Evolutionary conservation across 2,329 filamentous ascomycete species (phyloP).

Genomic region (Colletotrichum tofieldiae): DNA sequence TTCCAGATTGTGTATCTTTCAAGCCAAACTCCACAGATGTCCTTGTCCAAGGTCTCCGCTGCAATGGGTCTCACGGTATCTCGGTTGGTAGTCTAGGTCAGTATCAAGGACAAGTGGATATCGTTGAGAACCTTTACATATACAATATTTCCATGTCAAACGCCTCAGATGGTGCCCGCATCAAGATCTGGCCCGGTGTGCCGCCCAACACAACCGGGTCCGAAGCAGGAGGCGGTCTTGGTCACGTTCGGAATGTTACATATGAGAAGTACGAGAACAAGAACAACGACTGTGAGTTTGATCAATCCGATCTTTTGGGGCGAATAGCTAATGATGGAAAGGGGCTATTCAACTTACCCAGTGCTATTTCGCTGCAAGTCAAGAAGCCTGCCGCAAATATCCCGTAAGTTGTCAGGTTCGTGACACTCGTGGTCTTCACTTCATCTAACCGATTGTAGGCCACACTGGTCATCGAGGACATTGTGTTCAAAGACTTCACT

Average conservation of each 20-base stretch:
- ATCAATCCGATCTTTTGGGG: no score
- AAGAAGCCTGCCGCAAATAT: slow-evolving; percentile 1
- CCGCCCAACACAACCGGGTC: slow-evolving; percentile 51
- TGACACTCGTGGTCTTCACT: not conserved
- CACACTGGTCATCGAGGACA: slow-evolving; percentile 12
- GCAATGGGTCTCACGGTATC: slow-evolving; percentile 81
- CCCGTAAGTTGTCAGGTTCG: slow-evolving; percentile 1
- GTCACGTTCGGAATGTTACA: slow-evolving; percentile 76
- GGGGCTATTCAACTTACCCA: slow-evolving; percentile 7
- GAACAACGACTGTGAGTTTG: slow-evolving; percentile 46
- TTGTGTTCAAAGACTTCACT: slow-evolving; percentile 20
- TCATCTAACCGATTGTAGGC: not conserved
- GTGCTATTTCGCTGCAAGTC: slow-evolving; percentile 2
- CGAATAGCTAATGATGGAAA: not conserved
- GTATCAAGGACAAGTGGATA: slow-evolving; percentile 75
- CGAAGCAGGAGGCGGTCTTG: slow-evolving; percentile 73
- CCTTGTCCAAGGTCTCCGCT: slow-evolving; percentile 76
- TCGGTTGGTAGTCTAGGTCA: slow-evolving; percentile 81
- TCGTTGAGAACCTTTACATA: slow-evolving; percentile 78
- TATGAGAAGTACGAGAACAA: slow-evolving; percentile 75
- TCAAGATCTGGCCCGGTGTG: slow-evolving; percentile 80
- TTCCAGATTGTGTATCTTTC: slow-evolving; percentile 76
- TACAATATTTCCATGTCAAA: slow-evolving; percentile 73
- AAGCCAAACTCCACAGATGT: slow-evolving; percentile 81
- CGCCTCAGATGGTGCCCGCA: slow-evolving; percentile 76